Evolutionary conservation across 2,329 filamentous ascomycete genomes (phyloP), one percentile per base, ranked within the genome.

Genomic region (Alternaria hordeiaustralica): DNA sequence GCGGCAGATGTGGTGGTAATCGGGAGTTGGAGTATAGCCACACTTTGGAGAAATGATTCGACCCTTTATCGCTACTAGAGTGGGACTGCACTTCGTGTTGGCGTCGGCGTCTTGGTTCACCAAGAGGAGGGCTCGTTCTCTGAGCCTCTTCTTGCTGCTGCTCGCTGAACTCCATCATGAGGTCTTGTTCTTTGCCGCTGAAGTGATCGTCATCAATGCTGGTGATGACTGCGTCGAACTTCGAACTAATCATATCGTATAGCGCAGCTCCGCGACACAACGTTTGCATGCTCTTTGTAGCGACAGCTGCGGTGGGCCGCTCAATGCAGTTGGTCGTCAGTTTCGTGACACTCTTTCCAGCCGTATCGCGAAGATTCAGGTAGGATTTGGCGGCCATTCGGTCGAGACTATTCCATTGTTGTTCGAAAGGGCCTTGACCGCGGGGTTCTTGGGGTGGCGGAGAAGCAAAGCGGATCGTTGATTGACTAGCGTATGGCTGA

Each of bases 11-110:
- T 36, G 85, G 82, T 0, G 92, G 91, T 6, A 96, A 82, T 60
- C 87, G 88, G 3, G 93, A 92, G 76, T 97, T 97, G 49, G 88
- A 85, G 75, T 96, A 96, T 1, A 89, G 81, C 72, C 93, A 90
- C 13, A 93, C 91, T 77, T 96, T 96, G 13, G 89, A 86, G 70
- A 94, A 93, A 74, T 75, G 69, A 58, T 79, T 79, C 28, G 75
- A 77, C 15, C 70, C 72, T 56, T 71, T 74, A 12, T 67, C 65
- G 18, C 58, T 63, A 18, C 60, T 61, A 11, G 67, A 49, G 53
- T 66, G 67, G 11, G 64, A 57, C n/a, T 68, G 63, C 13, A 69
- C 64, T 25, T 68, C 60, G 23, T 70, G 63, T 21, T 66, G 60
- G 41, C 55, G 53, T 13, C 63, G 66, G 11, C 63, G 61, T 55